Base-by-base conservation (phyloP, 129 eudicot species). In the Deinandra increscens region DNA sequence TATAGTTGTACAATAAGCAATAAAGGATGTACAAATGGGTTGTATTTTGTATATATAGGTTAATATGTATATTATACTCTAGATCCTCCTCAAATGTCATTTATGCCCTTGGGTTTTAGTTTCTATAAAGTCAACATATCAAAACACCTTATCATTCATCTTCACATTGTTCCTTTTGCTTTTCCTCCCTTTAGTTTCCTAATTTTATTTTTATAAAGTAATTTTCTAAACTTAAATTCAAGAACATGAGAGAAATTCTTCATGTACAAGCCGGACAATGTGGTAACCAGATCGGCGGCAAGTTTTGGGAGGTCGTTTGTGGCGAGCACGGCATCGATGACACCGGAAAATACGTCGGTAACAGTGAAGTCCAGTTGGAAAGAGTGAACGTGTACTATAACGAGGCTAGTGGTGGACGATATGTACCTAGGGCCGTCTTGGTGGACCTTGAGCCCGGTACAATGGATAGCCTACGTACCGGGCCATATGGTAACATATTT, bases 191-290 rank as follows among this genome's bases (percentile, higher is more conserved):
- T n/a, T n/a, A n/a, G n/a, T n/a, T n/a, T n/a, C n/a, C n/a, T n/a
- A n/a, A n/a, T 59, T 4, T 8, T 9, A 58, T 17, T 50, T 29
- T 34, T 15, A n/a, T 55, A 7, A 2, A 23, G 63, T n/a, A 15
- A 33, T 15, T 53, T 42, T n/a, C 14, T 72, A 31, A 31, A 3
- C 19, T 56, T 38, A 1, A 29, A 20, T 9, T 20, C 4, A 13
- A 38, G 9, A 82, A 80, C 61, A 89, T 89, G 96, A 89, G 96
- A 71, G 96, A 89, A 76, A 86, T 90, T 45, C 88, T 90, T 33
- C 97, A 86, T 58, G 76, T 90, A 39, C 94, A 86, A 82, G 97
- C 94, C 17, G 97, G 97, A 33, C 97, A 90, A 84, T 90, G 97
- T 37, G 97, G 97, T 2, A 90, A 90, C 86, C 97, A 86, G 65